Base-by-base conservation (phyloP, 192 early-diverging fungal species). In the Coemansia sp. region DNA sequence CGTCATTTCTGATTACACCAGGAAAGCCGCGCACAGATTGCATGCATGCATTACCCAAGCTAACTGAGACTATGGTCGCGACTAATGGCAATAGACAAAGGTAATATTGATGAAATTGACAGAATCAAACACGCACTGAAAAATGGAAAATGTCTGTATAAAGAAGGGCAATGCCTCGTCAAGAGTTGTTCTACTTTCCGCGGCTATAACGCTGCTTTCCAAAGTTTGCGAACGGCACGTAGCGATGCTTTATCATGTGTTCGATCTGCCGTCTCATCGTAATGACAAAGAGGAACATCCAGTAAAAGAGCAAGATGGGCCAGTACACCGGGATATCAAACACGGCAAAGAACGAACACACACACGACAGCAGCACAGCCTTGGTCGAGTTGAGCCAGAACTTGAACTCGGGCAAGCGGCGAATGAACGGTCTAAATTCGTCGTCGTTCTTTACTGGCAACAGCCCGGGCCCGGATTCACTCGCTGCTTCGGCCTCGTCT, bases 271-370 rank as follows among this genome's bases (percentile, higher is more conserved):
- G 87, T 72, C 90, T 89, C 98, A 99, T 99, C 4, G 98, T 98
- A 41, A 99, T 85, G 15, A 89, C 86, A 80, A 98, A 95, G 34
- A 99, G 87, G 74, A 97, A 89, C 53, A 95, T 81, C 79, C 97
- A 99, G 86, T 99, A 99, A 60, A 98, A 86, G 81, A 98, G 80
- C 34, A 98, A 88, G 72, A 98, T 98, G 3, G 98, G 98, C 98
- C 98, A 99, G 84, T 95, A 99, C 5, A 99, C 98, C 15, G 98
- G 98, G 49, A 99, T 88, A 72, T 99, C 96, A 74, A 98, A 91
- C 55, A 93, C 74, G n/a, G 87, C 65, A 80, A 95, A 91, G 71
- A 97, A 87, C 50, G 95, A 93, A 86, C 95, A 96, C 39, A 94
- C 79, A 49, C 97, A 80, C 15, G 97, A 90, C 65, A 96, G 89